phyloP scores from a whole-genome alignment of 2,329 filamentous ascomycete genomes.

The Aspergillus udagawae region DNA sequence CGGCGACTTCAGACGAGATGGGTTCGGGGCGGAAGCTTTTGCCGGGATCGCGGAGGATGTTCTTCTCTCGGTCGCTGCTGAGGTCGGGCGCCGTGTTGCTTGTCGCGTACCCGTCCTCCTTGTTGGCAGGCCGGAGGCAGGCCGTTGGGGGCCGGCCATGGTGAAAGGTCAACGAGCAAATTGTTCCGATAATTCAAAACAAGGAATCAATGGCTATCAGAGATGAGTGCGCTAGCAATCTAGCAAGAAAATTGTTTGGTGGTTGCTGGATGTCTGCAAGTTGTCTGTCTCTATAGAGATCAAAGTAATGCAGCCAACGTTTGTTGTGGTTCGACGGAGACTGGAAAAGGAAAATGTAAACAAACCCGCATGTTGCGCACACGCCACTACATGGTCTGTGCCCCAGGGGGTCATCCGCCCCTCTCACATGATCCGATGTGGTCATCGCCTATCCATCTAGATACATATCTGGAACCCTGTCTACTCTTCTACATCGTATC shows the following conservation, averaged over 20 bases:
- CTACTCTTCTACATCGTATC: neutral
- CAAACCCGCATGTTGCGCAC: slow-evolving; percentile 21
- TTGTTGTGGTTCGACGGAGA: slow-evolving; percentile 13
- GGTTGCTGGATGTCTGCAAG: neutral
- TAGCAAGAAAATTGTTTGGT: neutral
- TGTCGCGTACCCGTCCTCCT: slow-evolving; percentile 51
- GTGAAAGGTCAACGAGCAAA: slow-evolving; percentile 6
- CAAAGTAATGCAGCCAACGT: slow-evolving; percentile 1
- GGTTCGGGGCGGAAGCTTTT: slow-evolving; percentile 48
- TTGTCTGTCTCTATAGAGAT: neutral
- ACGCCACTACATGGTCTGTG: slow-evolving; percentile 8
- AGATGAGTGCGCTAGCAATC: neutral
- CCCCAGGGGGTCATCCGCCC: slow-evolving; percentile 15
- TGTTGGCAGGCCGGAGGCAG: slow-evolving; percentile 44
- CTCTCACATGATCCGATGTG: slow-evolving; percentile 25
- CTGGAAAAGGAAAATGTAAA: slow-evolving; percentile 29
- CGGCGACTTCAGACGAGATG: slow-evolving; percentile 42
- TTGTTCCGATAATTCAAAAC: neutral
- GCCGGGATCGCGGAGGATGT: slow-evolving; percentile 69
- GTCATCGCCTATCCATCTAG: slow-evolving; percentile 8
- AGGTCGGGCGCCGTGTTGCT: slow-evolving; percentile 50
- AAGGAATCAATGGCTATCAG: neutral
- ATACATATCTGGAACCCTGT: neutral
- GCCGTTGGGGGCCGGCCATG: slow-evolving; percentile 55
- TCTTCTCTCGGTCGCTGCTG: slow-evolving; percentile 51